A percentile compares a stretch with the other conserved stretches of the same genome.
Conservation (phyloP, 2,329 filamentous ascomycete species). For the Colletotrichum nymphaeae region DNA sequence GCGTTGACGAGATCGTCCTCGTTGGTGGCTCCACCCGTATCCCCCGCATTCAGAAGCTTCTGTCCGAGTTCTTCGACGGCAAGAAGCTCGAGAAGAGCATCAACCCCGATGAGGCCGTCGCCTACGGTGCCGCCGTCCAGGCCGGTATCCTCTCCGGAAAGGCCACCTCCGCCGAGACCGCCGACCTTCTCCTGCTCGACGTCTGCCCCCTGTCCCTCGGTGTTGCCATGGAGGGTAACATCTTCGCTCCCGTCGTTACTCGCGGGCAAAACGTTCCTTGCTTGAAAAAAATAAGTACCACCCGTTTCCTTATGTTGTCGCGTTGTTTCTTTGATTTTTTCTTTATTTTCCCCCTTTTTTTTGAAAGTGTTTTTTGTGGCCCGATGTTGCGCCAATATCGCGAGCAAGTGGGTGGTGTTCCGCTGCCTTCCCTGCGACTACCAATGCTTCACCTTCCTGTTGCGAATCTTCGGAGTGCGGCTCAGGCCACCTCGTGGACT, state of each 20-base stretch:
- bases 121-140: conserved; percentile 98
- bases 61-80: conserved; percentile 98
- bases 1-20: conserved; percentile 97
- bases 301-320: too few species aligned
- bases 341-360: too few species aligned
- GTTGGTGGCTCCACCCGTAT: conserved; percentile 99
- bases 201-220: conserved; percentile 96
- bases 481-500: too few species aligned
- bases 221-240: conserved; percentile 99
- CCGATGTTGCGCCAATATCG: too few species aligned
- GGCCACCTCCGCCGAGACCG: conserved; percentile 93
- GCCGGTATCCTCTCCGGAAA: conserved; percentile 98
- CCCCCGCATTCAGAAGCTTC: conserved; percentile 97
- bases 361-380: too few species aligned
- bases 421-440: too few species aligned
- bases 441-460: too few species aligned
- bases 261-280: conserved; percentile 80
- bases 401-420: too few species aligned
- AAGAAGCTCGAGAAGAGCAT: conserved; percentile 99
- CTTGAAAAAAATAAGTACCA: too few species aligned
- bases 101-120: conserved; percentile 99
- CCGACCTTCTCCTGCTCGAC: conserved; percentile 94
- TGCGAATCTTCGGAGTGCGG: too few species aligned
- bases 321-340: too few species aligned
- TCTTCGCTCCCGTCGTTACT: conserved; percentile 93